Evolutionary conservation across 1,139 yeast species (phyloP).

Genomic region (Pneumocystis jirovecii): DNA sequence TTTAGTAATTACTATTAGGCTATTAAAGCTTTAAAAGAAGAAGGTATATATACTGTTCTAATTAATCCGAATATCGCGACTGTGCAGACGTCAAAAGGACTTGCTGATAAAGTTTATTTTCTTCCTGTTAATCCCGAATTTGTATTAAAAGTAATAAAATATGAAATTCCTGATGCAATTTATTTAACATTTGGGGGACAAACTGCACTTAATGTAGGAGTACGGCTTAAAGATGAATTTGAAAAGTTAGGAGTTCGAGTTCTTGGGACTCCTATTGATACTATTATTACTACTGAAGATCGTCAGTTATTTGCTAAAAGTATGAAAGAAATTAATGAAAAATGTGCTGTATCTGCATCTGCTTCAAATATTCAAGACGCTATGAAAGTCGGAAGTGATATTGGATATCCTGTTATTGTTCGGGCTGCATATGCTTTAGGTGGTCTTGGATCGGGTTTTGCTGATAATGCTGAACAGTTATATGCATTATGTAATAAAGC

Average conservation of each 20-base stretch:
- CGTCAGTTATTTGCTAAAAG: constrained; percentile 89
- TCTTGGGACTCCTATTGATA: constrained; percentile 90
- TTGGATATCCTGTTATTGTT: constrained; percentile 91
- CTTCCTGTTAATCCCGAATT: constrained; percentile 93
- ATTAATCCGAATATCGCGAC: constrained; percentile 98
- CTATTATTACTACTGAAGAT: constrained; percentile 93
- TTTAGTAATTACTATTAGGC: constrained; percentile 41
- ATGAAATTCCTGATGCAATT: constrained; percentile 94
- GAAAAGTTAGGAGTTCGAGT: constrained; percentile 84
- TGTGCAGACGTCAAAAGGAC: constrained; percentile 86
- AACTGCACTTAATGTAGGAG: constrained; percentile 93
- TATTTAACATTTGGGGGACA: constrained; percentile 98
- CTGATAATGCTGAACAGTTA: constrained; percentile 75
- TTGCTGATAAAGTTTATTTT: constrained; percentile 95
- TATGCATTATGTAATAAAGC: constrained; percentile 77
- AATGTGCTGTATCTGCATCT: constrained; percentile 86
- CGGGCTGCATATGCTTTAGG: constrained; percentile 97
- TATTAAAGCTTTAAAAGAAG: constrained; percentile 76
- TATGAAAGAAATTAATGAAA: constrained; percentile 87
- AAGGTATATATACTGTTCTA: constrained; percentile 86
- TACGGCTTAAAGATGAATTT: constrained; percentile 86
- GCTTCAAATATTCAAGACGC: constrained; percentile 72
- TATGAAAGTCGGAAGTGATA: constrained; percentile 62
- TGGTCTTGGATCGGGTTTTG: constrained; percentile 97
- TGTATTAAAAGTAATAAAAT: constrained; percentile 84